A percentile compares a stretch with the other conserved stretches of the same genome.
These are phyloP conservation scores for Lichenothelia convexa DNA, from an alignment of 495 filamentous ascomycete species.

Conservation along the genomic window DNA sequence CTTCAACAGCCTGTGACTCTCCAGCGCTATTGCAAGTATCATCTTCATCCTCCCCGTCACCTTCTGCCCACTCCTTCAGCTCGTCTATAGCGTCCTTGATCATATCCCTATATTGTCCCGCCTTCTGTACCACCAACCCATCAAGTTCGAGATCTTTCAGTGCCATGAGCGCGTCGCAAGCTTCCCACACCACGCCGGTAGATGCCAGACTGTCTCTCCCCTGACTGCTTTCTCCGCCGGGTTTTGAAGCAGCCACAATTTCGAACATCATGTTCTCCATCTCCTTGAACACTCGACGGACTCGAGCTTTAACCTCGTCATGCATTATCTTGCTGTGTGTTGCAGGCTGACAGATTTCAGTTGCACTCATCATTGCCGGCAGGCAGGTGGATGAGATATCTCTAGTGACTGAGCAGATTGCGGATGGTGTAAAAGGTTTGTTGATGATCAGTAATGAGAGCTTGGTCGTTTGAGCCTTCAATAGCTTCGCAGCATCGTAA, in stretches of 20 bases:
- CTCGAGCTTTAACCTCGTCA: constrained; percentile 16
- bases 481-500: constrained; percentile 41
- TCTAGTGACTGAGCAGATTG: constrained; percentile 45
- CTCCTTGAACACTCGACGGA: constrained; percentile 28
- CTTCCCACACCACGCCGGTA: constrained; percentile 46
- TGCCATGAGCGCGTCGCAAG: constrained; percentile 50
- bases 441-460: constrained; percentile 71
- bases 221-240: constrained; percentile 8
- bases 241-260: constrained; percentile 21
- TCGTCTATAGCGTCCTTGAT: constrained; percentile 68
- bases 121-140: constrained; percentile 25
- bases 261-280: constrained; percentile 23
- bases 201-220: constrained; percentile 35
- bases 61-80: constrained; percentile 53
- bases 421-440: constrained; percentile 63
- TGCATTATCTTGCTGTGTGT: constrained; percentile 5
- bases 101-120: constrained; percentile 39
- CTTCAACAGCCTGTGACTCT: constrained; percentile 22
- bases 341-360: constrained; percentile 33
- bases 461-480: constrained; percentile 70
- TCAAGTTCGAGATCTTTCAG: constrained; percentile 43
- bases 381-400: constrained; percentile 47
- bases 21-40: constrained; percentile 27
- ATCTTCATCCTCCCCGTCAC: constrained; percentile 29
- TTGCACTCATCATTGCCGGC: constrained; percentile 49